Percentiles rank a stretch among this genome's conserved stretches.
Evolutionary conservation across 2,329 filamentous ascomycete species (phyloP).

Genomic region (Trichoderma sp.): DNA sequence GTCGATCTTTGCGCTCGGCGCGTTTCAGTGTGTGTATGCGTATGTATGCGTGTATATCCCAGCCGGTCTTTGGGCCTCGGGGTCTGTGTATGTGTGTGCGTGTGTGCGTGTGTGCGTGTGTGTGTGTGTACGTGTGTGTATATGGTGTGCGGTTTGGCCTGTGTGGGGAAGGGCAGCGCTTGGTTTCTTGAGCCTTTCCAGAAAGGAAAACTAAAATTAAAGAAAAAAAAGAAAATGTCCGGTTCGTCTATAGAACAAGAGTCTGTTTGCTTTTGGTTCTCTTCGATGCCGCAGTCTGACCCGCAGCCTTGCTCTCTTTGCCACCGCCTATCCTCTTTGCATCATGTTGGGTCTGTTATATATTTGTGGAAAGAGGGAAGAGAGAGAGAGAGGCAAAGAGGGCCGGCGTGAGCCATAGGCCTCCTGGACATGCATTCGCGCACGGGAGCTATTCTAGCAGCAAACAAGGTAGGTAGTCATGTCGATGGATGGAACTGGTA

Average conservation of each 20-base stretch:
- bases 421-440: slow-evolving; percentile 20
- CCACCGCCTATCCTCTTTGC: slow-evolving; percentile 24
- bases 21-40: not conserved
- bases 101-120: no score
- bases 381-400: not conserved
- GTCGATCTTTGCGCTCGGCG: slow-evolving; percentile 20
- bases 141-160: not conserved
- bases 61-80: not conserved
- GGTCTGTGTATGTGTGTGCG: not conserved
- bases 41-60: not conserved
- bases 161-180: not conserved
- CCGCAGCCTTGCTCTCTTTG: slow-evolving; percentile 19
- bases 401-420: slow-evolving; percentile 19
- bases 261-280: not conserved
- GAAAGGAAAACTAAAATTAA: not conserved
- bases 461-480: slow-evolving; percentile 15
- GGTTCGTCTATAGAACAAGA: not conserved
- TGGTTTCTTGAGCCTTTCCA: not conserved
- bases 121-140: no score
- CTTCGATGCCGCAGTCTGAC: not conserved
- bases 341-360: slow-evolving; percentile 21
- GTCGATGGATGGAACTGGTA: slow-evolving; percentile 10
- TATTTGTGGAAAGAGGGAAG: slow-evolving; percentile 22
- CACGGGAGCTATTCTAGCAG: slow-evolving; percentile 18
- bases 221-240: slow-evolving; percentile 3